A percentile compares a stretch with the other conserved stretches of the same genome.
Evolutionary conservation across 176 grass and related monocot species (phyloP).

Genomic region (Elaeis guineensis): DNA sequence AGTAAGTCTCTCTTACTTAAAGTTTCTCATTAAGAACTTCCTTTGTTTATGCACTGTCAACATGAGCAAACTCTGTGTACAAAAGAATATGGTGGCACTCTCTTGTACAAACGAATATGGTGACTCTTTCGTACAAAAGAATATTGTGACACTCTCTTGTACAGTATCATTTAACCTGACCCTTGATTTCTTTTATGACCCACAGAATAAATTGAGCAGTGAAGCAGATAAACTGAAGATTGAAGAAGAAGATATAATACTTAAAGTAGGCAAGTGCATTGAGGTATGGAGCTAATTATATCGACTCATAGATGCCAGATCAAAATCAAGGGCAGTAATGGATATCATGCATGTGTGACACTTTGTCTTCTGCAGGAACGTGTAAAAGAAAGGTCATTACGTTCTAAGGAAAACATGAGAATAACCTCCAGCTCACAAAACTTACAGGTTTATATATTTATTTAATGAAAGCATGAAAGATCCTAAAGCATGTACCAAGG

Average conservation of each 20-base stretch:
- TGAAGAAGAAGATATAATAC: slow-evolving; percentile 30
- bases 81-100: too few species aligned
- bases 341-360: slow-evolving; percentile 11
- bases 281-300: slow-evolving; percentile 34
- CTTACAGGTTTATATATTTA: slow-evolving; percentile 7
- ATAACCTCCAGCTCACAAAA: slow-evolving; percentile 36
- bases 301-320: background rate
- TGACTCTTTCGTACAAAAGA: background rate
- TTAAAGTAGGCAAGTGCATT: slow-evolving; percentile 75
- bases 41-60: background rate
- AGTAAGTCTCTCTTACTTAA: slow-evolving; percentile 27
- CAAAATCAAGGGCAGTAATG: background rate
- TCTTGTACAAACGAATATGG: too few species aligned
- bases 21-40: background rate
- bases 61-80: background rate
- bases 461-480: too few species aligned
- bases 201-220: slow-evolving; percentile 41
- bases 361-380: slow-evolving; percentile 23
- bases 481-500: too few species aligned
- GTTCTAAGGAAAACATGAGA: slow-evolving; percentile 33
- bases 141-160: too few species aligned
- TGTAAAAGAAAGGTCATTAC: slow-evolving; percentile 46
- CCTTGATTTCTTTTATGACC: slow-evolving; percentile 9
- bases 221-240: slow-evolving; percentile 24
- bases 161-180: background rate